Conservation (phyloP, 495 filamentous ascomycete genomes). For the Penicillium mononematosum region DNA sequence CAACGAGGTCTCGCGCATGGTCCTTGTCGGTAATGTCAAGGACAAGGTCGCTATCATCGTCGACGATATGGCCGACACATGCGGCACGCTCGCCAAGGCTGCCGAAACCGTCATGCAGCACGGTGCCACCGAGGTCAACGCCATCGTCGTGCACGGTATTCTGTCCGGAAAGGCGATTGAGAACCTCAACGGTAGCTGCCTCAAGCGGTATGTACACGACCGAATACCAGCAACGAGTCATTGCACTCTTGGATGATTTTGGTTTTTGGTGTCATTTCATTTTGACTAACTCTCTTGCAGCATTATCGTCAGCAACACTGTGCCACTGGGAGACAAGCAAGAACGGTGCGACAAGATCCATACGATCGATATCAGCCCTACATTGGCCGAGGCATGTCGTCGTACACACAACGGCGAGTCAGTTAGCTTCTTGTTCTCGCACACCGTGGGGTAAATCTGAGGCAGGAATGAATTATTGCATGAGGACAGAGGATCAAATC, state of each 20-base stretch:
- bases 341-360: constrained; percentile 72
- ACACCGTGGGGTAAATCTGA: constrained; percentile 52
- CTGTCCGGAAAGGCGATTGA: constrained; percentile 89
- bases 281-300: constrained; percentile 34
- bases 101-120: constrained; percentile 88
- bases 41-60: constrained; percentile 73
- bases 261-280: no score
- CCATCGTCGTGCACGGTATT: constrained; percentile 96
- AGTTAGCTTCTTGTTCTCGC: constrained; percentile 91
- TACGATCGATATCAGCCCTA: constrained; percentile 92
- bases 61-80: constrained; percentile 86
- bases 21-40: constrained; percentile 65
- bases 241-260: neutral
- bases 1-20: constrained; percentile 96
- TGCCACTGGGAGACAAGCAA: constrained; percentile 77
- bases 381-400: constrained; percentile 65
- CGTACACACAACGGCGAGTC: constrained; percentile 96
- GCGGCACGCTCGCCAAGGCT: constrained; percentile 90
- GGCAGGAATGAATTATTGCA: constrained; percentile 29
- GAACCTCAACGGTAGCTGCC: constrained; percentile 75
- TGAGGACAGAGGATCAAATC: constrained; percentile 5
- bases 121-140: constrained; percentile 82
- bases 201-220: constrained; percentile 39
- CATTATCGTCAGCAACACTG: constrained; percentile 96
- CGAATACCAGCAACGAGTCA: neutral